phyloP scores from a whole-genome alignment of 176 grass and related monocot species.

The Lolium rigidum region DNA sequence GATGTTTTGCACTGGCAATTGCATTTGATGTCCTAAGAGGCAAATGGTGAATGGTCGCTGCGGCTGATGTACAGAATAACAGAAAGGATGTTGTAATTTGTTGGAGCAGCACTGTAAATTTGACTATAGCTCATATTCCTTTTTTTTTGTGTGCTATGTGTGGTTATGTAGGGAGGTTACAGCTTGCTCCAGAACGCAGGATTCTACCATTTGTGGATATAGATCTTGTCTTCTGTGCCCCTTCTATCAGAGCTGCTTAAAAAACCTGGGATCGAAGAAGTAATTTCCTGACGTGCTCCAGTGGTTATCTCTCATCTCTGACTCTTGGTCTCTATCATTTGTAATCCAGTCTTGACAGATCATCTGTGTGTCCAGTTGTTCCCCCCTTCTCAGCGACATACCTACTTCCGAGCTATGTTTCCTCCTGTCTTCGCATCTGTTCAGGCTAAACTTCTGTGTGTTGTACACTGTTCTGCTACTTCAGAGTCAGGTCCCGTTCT shows the following conservation, averaged over 20 bases:
- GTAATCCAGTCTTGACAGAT: neutral
- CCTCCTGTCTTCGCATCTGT: neutral
- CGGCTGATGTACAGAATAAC: constrained; percentile 5
- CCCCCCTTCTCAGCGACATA: neutral
- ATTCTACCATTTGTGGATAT: no score
- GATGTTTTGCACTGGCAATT: neutral
- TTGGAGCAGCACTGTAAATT: neutral
- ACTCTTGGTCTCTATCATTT: neutral
- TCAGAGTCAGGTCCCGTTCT: neutral
- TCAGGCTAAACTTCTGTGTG: neutral
- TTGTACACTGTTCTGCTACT: neutral
- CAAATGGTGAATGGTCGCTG: neutral
- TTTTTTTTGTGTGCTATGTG: neutral
- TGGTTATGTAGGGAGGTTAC: neutral
- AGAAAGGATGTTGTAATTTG: neutral
- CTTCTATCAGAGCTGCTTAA: neutral
- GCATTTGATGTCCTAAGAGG: neutral
- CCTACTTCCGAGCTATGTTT: neutral
- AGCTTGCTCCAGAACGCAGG: neutral
- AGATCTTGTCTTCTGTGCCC: neutral
- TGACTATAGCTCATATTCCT: neutral
- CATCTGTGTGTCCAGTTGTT: neutral
- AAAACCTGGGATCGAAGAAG: neutral
- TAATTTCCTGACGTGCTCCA: no score
- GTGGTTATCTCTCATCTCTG: neutral